A percentile compares a stretch with the other conserved stretches of the same genome.
Conservation (phyloP, 2,329 filamentous ascomycete genomes). For the Phyllosticta paracitricarpa region DNA sequence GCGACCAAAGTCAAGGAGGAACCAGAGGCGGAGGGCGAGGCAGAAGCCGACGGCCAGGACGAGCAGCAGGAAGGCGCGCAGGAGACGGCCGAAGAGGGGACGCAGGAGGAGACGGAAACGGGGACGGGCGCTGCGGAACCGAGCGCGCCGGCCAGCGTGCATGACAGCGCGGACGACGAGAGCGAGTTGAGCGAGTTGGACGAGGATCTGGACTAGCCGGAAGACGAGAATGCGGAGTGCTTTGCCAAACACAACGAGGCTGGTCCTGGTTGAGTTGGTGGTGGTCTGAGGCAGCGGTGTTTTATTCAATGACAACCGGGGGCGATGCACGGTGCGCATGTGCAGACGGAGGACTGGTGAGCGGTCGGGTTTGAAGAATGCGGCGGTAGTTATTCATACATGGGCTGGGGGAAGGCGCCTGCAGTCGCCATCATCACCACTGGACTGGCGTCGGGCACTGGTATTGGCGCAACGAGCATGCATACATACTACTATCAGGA, state of each 20-base stretch:
- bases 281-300: neutral
- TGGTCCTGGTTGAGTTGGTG: neutral
- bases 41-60: constrained; percentile 39
- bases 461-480: neutral
- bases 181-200: constrained; percentile 46
- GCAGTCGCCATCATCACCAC: too few species aligned
- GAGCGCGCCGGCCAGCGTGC: constrained; percentile 46
- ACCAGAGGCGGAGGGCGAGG: neutral
- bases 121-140: constrained; percentile 22
- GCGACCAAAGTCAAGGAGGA: constrained; percentile 39
- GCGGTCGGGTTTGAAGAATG: neutral
- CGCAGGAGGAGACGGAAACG: neutral
- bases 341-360: neutral
- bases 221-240: constrained; percentile 6
- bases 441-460: neutral
- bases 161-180: constrained; percentile 45
- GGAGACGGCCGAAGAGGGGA: constrained; percentile 2
- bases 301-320: neutral
- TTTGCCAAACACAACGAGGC: constrained; percentile 6
- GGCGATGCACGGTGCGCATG: neutral
- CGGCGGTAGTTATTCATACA: neutral
- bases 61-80: constrained; percentile 38
- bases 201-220: constrained; percentile 29
- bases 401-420: neutral
- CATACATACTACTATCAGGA: neutral